phyloP scores from a whole-genome alignment of 129 eudicot genomes.

The Ambrosia trifida region DNA sequence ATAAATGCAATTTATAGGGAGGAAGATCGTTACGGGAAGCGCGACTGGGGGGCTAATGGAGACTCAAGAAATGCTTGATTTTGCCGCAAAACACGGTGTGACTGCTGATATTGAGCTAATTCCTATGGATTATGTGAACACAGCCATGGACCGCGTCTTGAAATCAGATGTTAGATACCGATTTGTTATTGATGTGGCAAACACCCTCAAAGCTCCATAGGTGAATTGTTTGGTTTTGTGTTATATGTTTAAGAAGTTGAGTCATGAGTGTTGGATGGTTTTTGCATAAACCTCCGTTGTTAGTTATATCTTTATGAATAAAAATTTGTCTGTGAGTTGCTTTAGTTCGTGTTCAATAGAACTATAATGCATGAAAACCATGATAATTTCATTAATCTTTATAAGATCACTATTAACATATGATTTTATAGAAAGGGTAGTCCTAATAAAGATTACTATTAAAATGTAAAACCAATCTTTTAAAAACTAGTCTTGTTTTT shows the following conservation, averaged over 20 bases:
- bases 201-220: background rate
- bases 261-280: background rate
- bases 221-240: background rate
- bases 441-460: no score
- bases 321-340: background rate
- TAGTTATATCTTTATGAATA: background rate
- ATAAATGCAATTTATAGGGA: background rate
- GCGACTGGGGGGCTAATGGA: background rate
- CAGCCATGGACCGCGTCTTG: background rate
- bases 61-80: constrained; percentile 20
- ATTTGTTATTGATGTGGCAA: background rate
- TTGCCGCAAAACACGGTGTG: constrained; percentile 6
- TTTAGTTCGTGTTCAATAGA: background rate
- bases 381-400: no score
- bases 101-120: constrained; percentile 14
- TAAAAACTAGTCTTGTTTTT: no score
- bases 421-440: no score
- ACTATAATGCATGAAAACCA: no score
- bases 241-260: background rate
- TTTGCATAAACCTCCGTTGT: background rate
- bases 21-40: constrained; percentile 11
- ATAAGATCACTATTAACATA: no score
- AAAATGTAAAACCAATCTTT: no score
- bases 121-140: constrained; percentile 4
- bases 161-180: constrained; percentile 12